Percentiles rank a stretch among this genome's conserved stretches.
Evolutionary conservation across 164 flowering plant genomes (phyloP).

Genomic region (Malania oleifera): DNA sequence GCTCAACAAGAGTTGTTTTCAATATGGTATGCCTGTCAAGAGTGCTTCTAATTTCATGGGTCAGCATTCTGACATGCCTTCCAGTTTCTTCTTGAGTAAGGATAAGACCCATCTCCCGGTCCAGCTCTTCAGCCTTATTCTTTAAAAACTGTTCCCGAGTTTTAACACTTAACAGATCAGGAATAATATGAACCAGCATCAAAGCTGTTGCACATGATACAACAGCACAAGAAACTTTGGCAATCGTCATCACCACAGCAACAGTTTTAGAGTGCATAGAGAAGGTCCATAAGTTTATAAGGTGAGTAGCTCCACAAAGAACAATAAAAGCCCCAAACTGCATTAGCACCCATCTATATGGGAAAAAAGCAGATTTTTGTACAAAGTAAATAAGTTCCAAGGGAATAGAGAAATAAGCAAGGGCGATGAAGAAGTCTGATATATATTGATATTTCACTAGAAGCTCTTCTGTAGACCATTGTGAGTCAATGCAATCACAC

Average conservation of each 20-base stretch:
- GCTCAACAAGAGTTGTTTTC: conserved; percentile 68
- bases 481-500: conserved; percentile 59
- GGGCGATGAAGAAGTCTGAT: conserved; percentile 53
- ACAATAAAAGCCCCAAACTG: conserved; percentile 80
- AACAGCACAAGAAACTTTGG: conserved; percentile 55
- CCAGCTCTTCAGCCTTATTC: conserved; percentile 65
- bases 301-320: conserved; percentile 71
- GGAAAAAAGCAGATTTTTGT: conserved; percentile 60
- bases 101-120: conserved; percentile 63
- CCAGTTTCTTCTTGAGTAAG: conserved; percentile 73
- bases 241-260: conserved; percentile 56
- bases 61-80: conserved; percentile 74
- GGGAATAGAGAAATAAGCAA: conserved; percentile 73
- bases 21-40: conserved; percentile 65
- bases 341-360: conserved; percentile 77
- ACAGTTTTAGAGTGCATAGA: conserved; percentile 51
- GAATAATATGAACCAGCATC: conserved; percentile 74
- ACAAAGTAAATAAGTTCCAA: conserved; percentile 65
- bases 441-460: conserved; percentile 65
- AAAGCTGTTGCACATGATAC: conserved; percentile 71
- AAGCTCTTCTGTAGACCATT: conserved; percentile 50
- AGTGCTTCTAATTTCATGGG: conserved; percentile 75
- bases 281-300: conserved; percentile 70
- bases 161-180: conserved; percentile 60
- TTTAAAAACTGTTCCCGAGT: conserved; percentile 50